These are phyloP conservation scores for Elongisporangium undulatum DNA, from an alignment of 352 stramenopile genomes.

Conservation along the genomic window DNA sequence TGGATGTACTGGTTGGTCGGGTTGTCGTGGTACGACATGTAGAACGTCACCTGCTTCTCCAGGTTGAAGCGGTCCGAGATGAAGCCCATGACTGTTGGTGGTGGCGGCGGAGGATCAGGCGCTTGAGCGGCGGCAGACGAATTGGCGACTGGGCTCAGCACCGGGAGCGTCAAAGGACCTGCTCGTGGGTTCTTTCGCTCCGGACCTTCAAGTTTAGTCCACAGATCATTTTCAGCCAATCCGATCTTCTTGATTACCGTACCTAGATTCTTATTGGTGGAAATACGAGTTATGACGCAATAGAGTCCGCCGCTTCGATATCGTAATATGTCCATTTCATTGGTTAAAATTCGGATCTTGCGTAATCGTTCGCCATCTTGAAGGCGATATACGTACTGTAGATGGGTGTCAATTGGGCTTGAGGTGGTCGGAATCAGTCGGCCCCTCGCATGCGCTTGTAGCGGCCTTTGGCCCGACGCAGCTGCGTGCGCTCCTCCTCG, in stretches of 20 bases:
- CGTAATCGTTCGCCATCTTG: background rate
- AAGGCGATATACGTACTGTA: background rate
- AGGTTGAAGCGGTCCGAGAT: conserved; percentile 66
- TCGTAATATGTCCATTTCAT: background rate
- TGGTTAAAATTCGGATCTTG: background rate
- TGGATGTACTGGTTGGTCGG: conserved; percentile 79
- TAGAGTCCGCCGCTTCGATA: background rate
- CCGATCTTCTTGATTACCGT: background rate
- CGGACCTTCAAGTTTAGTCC: background rate
- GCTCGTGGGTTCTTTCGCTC: background rate
- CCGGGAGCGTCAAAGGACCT: too few relatives aligned
- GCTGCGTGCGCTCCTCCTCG: background rate
- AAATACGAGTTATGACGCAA: background rate
- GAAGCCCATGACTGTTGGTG: conserved; percentile 15
- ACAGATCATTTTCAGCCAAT: background rate
- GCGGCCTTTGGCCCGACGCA: background rate
- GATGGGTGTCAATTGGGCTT: background rate
- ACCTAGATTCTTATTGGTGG: background rate
- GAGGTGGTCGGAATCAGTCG: background rate
- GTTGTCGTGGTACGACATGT: conserved; percentile 84
- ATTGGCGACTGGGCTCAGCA: background rate
- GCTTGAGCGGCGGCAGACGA: background rate
- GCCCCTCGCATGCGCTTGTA: background rate
- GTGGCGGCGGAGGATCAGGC: background rate
- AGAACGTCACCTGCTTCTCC: conserved; percentile 83